Base-by-base conservation (phyloP, 768 basidiomycete genomes). In the Kwoniella europaea region DNA sequence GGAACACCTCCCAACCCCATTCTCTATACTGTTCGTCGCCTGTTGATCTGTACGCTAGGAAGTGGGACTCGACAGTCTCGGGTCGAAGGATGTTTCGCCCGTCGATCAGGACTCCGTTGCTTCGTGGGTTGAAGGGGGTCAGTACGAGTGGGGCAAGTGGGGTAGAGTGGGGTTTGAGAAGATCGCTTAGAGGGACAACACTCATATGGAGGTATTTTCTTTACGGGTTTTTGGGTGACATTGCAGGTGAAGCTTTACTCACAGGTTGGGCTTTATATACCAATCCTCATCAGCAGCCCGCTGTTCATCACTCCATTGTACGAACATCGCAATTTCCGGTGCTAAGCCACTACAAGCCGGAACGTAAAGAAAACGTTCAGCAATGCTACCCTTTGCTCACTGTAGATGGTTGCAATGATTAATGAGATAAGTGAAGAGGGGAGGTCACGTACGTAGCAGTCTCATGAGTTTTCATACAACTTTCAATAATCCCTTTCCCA, bases 11-110 rank as follows among this genome's bases (percentile, higher is more conserved):
- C 94, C 94, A 97, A 22, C 92, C 94, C 76, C 89, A 88, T 20
- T 90, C 88, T 15, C 95, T 89, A 80, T 95, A 98, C 29, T 87
- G 85, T 35, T 87, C 85, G 76, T 97, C 90, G 6, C 93, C 93
- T 2, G 95, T 96, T 4, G 94, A 86, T n/a, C 95, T 88, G 83
- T 85, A 97, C 0, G 93, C 94, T 55, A 94, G 85, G 86, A 98
- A 96, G 52, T 97, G 88, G 0, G 92, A 94, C 82, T 98, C 95
- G 27, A 94, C 88, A 1, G 95, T 98, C 85, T 98, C 95, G 2
- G 95, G 95, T 7, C 92, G 91, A 10, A 98, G 89, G 82, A 98
- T 97, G 81, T 98, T 97, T 50, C 94, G 89, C 12, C 93, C 93
- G 75, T 96, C 94, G 72, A 94, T 90, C 1, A 84, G 76, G 3